Percentiles rank a stretch among this genome's conserved stretches.
Evolutionary conservation across 306 rosid species (phyloP).

Genomic region (Fagus sylvatica): DNA sequence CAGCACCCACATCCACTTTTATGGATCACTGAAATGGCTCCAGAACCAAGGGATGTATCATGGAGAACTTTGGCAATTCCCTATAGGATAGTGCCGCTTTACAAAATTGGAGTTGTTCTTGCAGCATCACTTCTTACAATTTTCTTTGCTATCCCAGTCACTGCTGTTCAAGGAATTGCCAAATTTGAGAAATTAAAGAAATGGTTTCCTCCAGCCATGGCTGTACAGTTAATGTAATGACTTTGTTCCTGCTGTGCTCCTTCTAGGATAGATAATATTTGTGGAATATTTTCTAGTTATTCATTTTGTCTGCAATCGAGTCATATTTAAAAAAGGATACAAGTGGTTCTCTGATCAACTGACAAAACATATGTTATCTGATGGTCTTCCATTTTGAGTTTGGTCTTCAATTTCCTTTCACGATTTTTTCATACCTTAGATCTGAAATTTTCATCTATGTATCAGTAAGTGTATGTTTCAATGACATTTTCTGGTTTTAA

Average conservation of each 20-base stretch:
- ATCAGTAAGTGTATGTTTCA: not conserved
- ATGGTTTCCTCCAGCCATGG: conserved; percentile 97
- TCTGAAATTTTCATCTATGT: not conserved
- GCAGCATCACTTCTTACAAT: conserved; percentile 75
- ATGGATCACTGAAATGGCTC: conserved; percentile 85
- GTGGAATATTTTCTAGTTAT: not conserved
- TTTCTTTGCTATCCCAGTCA: conserved; percentile 87
- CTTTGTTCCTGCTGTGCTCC: conserved; percentile 13
- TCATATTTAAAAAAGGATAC: not conserved
- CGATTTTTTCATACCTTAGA: not conserved
- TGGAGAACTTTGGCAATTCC: conserved; percentile 81
- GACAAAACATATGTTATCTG: not conserved
- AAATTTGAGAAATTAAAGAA: conserved; percentile 80
- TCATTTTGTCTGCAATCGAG: not conserved
- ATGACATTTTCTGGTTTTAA: not conserved
- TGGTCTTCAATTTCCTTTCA: not conserved
- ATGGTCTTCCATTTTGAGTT: not conserved
- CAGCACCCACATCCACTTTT: conserved; percentile 75
- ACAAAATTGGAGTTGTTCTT: conserved; percentile 56
- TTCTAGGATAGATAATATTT: not conserved
- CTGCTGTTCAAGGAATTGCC: conserved; percentile 95
- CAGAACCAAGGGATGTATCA: conserved; percentile 90
- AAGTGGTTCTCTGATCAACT: not conserved
- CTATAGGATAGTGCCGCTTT: conserved; percentile 56
- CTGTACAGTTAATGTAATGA: conserved; percentile 72